Base-by-base conservation (phyloP, 108 stramenopile species). In the Cyclotella kingstonii region DNA sequence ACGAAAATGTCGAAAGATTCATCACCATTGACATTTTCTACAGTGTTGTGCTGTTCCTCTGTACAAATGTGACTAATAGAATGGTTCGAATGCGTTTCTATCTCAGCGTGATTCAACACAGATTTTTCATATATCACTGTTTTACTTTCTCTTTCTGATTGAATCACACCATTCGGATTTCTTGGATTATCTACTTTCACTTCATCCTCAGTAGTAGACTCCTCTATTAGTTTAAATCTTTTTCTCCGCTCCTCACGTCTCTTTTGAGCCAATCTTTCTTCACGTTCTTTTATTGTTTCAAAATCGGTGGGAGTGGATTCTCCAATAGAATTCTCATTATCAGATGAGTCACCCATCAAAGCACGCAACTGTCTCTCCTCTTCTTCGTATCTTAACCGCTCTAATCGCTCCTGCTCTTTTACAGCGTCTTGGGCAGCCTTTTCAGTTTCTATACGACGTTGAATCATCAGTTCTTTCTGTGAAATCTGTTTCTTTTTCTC, bases 1-100 rank as follows among this genome's bases (percentile, higher is more conserved):
- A 60, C 54, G 57, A 80, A 80, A 7, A 80, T 80, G 54, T 80
- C 79, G 35, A 76, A 79, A 23, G 78, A 80, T 21, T 71, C 78
- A 19, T 70, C 51, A 18, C 28, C 54, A 23, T 49, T 34, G 34
- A 42, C n/a, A 17, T 54, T 29, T 23, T 61, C 49, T 34, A 33
- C 4, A 9, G 44, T 33, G 2, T 46, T 7, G 1, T 46, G 25
- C 15, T 21, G 1, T 1, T 33, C 36, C 7, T 54, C 15, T n/a
- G 15, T 36, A 1, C 1, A 5, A 52, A 1, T 2, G 4, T 31
- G 45, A 2, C 4, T 2, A 19, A 1, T 48, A 12, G 46, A 28
- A 12, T 2, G 4, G 22, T 23, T 41, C 12, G 12, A n/a, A 57
- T 47, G 9, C n/a, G 40, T 33, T 48, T 26, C 17, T 28, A 10